phyloP scores from a whole-genome alignment of 345 rosid genomes.

The Hibiscus mutabilis region DNA sequence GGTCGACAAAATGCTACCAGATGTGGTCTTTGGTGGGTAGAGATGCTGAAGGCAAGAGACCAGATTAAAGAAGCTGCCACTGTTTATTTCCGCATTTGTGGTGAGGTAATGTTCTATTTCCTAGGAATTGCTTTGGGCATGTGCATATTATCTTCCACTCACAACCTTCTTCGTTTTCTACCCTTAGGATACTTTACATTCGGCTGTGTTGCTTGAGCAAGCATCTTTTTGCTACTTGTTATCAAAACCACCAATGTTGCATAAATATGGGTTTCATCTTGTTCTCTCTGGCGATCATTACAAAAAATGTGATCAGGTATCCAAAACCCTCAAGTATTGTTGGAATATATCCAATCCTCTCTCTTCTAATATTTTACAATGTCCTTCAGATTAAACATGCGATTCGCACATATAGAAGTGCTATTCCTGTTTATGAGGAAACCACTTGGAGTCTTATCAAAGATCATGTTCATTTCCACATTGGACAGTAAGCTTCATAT shows the following conservation, averaged over 20 bases:
- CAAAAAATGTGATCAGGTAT: conserved; percentile 92
- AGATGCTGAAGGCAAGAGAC: conserved; percentile 81
- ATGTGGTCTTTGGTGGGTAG: conserved; percentile 99
- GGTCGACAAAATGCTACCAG: conserved; percentile 83
- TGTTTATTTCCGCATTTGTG: conserved; percentile 86
- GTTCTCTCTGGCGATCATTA: conserved; percentile 96
- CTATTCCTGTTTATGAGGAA: conserved; percentile 75
- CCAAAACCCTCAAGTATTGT: conserved; percentile 12
- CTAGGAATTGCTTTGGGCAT: background rate
- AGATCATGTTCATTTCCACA: conserved; percentile 90
- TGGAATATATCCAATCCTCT: conserved; percentile 9
- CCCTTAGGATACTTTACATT: conserved; percentile 75
- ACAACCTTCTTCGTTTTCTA: conserved; percentile 7
- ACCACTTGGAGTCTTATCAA: conserved; percentile 86
- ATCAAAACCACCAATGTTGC: conserved; percentile 82
- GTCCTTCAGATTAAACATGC: conserved; percentile 76
- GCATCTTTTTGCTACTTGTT: conserved; percentile 94
- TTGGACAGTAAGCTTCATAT: conserved; percentile 76
- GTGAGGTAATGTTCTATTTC: conserved; percentile 61
- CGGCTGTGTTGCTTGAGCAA: conserved; percentile 99
- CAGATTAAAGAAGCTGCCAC: conserved; percentile 90
- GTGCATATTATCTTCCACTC: conserved; percentile 12
- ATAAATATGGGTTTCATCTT: conserved; percentile 96
- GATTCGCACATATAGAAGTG: conserved; percentile 82
- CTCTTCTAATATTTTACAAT: conserved; percentile 19